Evolutionary conservation across 139 green algal species (phyloP).

Genomic region (Pseudopediastrum boryanum): DNA sequence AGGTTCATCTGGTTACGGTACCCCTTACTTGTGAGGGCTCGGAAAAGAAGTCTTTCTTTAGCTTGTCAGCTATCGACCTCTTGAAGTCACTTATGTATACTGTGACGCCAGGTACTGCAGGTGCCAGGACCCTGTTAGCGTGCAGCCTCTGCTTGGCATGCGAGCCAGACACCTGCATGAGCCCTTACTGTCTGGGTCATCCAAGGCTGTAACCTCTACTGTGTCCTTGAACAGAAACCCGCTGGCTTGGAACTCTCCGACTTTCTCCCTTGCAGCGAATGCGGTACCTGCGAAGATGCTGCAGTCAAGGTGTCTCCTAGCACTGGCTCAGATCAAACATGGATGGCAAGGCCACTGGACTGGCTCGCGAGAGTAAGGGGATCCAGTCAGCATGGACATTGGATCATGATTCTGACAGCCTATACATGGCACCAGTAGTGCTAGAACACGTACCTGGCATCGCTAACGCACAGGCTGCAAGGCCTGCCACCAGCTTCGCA

Average conservation of each 20-base stretch:
- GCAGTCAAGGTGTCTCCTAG: too few species aligned
- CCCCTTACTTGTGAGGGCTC: slow-evolving; percentile 63
- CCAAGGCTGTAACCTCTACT: slow-evolving; percentile 67
- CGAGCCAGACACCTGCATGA: not conserved
- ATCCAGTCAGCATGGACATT: too few species aligned
- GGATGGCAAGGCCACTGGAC: too few species aligned
- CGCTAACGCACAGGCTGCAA: too few species aligned
- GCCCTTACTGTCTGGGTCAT: slow-evolving; percentile 67
- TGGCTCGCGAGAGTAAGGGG: too few species aligned
- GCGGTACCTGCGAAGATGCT: not conserved
- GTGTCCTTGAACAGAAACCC: slow-evolving; percentile 87
- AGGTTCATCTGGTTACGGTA: too few species aligned
- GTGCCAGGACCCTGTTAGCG: too few species aligned
- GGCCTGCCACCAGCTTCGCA: too few species aligned
- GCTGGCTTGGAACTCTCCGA: slow-evolving; percentile 72
- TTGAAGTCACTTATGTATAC: slow-evolving; percentile 88
- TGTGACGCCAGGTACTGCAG: slow-evolving; percentile 66
- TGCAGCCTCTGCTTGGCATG: not conserved
- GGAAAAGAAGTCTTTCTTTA: slow-evolving; percentile 79
- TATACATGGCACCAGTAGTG: too few species aligned
- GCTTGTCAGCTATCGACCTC: slow-evolving; percentile 78
- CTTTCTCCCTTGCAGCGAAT: slow-evolving; percentile 46
- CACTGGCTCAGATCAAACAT: too few species aligned
- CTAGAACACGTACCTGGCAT: too few species aligned
- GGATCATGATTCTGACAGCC: too few species aligned